phyloP scores from a whole-genome alignment of 2,329 filamentous ascomycete species.

The Sporothrix variecibatus region DNA sequence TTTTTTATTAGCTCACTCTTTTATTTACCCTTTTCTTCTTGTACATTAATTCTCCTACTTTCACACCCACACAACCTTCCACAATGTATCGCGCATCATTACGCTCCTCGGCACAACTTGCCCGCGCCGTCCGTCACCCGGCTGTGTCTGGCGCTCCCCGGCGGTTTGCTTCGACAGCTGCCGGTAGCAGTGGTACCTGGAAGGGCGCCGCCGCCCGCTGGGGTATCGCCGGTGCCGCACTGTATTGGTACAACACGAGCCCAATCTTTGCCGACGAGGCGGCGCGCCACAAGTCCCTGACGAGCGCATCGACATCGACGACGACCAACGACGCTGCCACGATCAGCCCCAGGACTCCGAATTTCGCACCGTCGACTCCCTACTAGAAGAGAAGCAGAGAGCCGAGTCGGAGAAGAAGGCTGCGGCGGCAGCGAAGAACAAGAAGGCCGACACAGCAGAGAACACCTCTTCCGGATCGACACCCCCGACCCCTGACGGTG shows the following conservation, averaged over 20 bases:
- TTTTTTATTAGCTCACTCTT: not conserved
- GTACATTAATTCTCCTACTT: slow-evolving; percentile 18
- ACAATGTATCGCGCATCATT: slow-evolving; percentile 57
- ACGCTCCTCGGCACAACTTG: slow-evolving; percentile 49
- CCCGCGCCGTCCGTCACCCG: slow-evolving; percentile 46
- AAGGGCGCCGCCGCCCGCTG: slow-evolving; percentile 74
- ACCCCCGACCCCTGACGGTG: slow-evolving; percentile 19
- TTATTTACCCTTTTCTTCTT: slow-evolving; percentile 1
- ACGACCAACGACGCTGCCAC: slow-evolving; percentile 33
- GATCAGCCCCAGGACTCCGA: slow-evolving; percentile 47
- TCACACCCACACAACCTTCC: slow-evolving; percentile 16
- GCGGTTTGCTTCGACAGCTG: slow-evolving; percentile 52
- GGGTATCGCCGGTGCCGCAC: slow-evolving; percentile 70
- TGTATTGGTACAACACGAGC: slow-evolving; percentile 96
- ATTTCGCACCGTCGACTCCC: slow-evolving; percentile 65
- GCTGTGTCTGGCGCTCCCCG: slow-evolving; percentile 45
- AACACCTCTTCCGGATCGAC: slow-evolving; percentile 26
- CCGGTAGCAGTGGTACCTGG: slow-evolving; percentile 73
- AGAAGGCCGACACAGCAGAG: slow-evolving; percentile 27
- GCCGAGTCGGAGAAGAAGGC: slow-evolving; percentile 43
- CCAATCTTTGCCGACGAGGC: slow-evolving; percentile 83
- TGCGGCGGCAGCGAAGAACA: slow-evolving; percentile 31
- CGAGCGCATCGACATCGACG: slow-evolving; percentile 37
- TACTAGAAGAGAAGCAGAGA: slow-evolving; percentile 64
- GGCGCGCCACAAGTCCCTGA: slow-evolving; percentile 45